phyloP scores from a whole-genome alignment of 1,139 yeast genomes.

The Lodderomyces theae region DNA sequence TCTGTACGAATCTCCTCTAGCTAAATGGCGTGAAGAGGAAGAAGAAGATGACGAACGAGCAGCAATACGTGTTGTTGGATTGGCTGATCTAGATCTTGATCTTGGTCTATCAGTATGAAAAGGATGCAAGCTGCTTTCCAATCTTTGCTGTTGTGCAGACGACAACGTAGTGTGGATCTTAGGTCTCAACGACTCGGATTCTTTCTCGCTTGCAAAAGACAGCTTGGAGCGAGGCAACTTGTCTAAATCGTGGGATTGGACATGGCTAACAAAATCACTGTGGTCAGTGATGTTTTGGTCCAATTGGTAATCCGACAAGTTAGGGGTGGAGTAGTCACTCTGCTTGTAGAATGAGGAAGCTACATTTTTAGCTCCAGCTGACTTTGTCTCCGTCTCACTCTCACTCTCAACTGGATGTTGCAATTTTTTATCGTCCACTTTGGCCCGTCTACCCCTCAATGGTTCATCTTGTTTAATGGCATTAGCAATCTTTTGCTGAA shows the following conservation, averaged over 20 bases:
- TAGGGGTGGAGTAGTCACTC: slow-evolving; percentile 43
- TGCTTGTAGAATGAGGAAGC: slow-evolving; percentile 20
- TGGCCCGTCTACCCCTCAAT: neutral
- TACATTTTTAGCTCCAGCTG: slow-evolving; percentile 2
- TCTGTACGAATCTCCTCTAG: slow-evolving; percentile 65
- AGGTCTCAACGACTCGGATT: neutral
- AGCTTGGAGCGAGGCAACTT: slow-evolving; percentile 25
- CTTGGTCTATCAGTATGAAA: slow-evolving; percentile 38
- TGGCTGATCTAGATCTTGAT: slow-evolving; percentile 30
- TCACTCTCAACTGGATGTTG: slow-evolving; percentile 6
- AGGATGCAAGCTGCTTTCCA: slow-evolving; percentile 34
- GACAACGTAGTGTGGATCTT: slow-evolving; percentile 5
- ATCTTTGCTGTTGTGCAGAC: slow-evolving; percentile 11
- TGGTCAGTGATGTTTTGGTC: slow-evolving; percentile 41
- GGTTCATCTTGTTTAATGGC: slow-evolving; percentile 4
- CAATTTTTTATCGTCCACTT: neutral
- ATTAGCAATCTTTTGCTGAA: slow-evolving; percentile 4
- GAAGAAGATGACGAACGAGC: slow-evolving; percentile 31
- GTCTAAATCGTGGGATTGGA: slow-evolving; percentile 40
- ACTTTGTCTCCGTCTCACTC: slow-evolving; percentile 5
- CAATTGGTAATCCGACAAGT: slow-evolving; percentile 47
- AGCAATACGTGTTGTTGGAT: slow-evolving; percentile 23
- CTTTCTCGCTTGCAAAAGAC: slow-evolving; percentile 2
- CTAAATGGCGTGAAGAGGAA: slow-evolving; percentile 50
- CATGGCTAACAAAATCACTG: slow-evolving; percentile 32